A percentile compares a stretch with the other conserved stretches of the same genome.
These are phyloP conservation scores for Lichtheimia hyalospora DNA, from an alignment of 371 early-diverging fungal genomes.

Conservation along the genomic window DNA sequence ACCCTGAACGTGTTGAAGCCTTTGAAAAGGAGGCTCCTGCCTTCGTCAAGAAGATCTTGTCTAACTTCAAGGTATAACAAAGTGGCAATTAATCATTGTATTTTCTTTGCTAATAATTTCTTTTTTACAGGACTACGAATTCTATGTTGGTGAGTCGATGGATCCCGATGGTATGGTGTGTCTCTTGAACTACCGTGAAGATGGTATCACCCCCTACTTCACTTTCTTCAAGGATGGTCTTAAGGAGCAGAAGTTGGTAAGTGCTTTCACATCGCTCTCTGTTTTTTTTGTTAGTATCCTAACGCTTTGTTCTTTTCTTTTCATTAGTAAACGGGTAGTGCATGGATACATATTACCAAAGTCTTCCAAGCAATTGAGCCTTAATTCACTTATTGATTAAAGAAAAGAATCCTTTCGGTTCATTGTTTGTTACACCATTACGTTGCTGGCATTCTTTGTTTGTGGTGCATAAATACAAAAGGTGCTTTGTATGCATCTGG, in stretches of 20 bases:
- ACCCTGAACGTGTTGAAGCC: constrained; percentile 68
- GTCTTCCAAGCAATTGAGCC: too few species aligned
- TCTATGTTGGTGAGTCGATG: constrained; percentile 89
- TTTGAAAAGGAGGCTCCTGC: constrained; percentile 69
- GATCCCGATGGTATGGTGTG: constrained; percentile 88
- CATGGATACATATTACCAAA: too few species aligned
- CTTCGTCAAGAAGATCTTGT: constrained; percentile 79
- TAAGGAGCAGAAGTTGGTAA: constrained; percentile 69
- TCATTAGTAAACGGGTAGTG: too few species aligned
- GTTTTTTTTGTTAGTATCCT: neutral
- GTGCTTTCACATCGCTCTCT: too few species aligned
- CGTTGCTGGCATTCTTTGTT: too few species aligned
- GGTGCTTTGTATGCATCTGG: too few species aligned
- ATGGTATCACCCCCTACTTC: constrained; percentile 90
- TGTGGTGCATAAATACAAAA: too few species aligned
- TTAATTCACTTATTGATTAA: too few species aligned
- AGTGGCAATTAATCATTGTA: neutral
- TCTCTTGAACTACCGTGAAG: constrained; percentile 94
- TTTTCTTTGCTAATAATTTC: neutral
- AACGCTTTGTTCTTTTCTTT: too few species aligned
- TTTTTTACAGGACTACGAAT: constrained; percentile 81
- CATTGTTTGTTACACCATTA: too few species aligned
- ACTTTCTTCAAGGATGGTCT: constrained; percentile 94
- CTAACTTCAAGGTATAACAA: constrained; percentile 64
- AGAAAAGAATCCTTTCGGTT: too few species aligned